A percentile compares a stretch with the other conserved stretches of the same genome.
Conservation (phyloP, 306 rosid genomes). For the Neltuma alba region DNA sequence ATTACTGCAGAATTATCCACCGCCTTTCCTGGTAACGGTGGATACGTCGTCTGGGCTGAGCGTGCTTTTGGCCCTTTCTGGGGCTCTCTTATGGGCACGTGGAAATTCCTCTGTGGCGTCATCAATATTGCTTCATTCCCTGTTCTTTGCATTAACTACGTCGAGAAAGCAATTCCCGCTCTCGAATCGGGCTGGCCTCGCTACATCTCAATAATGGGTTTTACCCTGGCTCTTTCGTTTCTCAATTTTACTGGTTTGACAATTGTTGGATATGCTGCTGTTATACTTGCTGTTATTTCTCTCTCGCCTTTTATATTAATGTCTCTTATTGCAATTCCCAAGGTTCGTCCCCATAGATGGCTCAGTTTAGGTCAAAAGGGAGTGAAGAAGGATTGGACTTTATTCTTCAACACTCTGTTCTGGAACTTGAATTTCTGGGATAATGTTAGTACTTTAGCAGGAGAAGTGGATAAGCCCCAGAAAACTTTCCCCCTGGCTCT, state of each 20-base stretch:
- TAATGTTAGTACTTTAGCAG: neutral
- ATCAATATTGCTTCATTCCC: neutral
- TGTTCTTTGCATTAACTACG: neutral
- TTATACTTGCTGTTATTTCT: neutral
- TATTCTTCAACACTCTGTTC: neutral
- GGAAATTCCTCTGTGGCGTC: neutral
- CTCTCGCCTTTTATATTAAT: neutral
- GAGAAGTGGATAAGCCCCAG: neutral
- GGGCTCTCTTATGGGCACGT: neutral
- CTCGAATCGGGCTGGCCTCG: neutral
- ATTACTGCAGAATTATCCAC: neutral
- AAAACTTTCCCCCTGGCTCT: neutral
- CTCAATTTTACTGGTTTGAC: neutral
- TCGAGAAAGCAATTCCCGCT: neutral
- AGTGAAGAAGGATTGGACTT: slow-evolving; percentile 7
- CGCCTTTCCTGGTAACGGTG: neutral
- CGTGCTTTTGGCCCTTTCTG: neutral
- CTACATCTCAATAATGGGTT: neutral
- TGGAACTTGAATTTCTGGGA: slow-evolving; percentile 8
- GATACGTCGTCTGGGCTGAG: neutral
- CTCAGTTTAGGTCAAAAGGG: neutral
- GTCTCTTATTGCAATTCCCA: slow-evolving; percentile 3
- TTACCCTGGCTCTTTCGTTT: neutral
- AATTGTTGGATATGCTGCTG: neutral
- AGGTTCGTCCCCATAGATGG: neutral